phyloP scores from a whole-genome alignment of 1,284 basidiomycete species.

The Kwoniella shivajii region DNA sequence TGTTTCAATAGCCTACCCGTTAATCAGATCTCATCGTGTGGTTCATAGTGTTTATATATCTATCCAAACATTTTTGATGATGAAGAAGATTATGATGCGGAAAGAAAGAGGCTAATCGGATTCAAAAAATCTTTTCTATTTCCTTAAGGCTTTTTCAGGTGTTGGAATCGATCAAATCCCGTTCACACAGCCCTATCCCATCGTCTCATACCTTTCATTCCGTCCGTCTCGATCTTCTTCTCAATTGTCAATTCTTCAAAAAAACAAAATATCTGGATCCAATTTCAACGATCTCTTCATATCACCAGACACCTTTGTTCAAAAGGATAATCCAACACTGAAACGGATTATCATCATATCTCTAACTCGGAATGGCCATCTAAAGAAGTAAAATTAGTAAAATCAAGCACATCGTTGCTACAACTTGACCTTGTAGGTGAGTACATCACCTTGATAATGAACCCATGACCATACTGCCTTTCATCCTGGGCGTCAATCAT shows the following conservation, averaged over 20 bases:
- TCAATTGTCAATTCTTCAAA: too few species aligned
- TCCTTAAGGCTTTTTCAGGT: background rate
- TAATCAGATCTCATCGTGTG: too few species aligned
- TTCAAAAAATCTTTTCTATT: background rate
- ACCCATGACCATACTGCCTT: too few species aligned
- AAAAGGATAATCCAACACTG: too few species aligned
- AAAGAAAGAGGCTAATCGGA: constrained; percentile 1
- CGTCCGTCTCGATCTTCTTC: too few species aligned
- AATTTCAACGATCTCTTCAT: background rate
- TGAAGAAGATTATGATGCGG: background rate
- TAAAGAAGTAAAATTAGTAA: background rate
- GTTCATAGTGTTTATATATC: too few species aligned
- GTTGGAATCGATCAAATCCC: background rate
- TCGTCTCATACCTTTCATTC: background rate
- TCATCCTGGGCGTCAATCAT: too few species aligned
- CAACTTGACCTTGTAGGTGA: background rate
- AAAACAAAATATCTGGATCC: background rate
- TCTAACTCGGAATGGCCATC: background rate
- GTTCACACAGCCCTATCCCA: background rate
- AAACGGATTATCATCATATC: too few species aligned
- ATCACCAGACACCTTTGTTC: background rate
- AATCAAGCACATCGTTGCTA: background rate
- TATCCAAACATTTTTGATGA: too few species aligned
- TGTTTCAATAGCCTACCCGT: too few species aligned
- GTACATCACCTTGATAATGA: background rate